Evolutionary conservation across 176 grass and related monocot genomes (phyloP).

Genomic region (Oryza glumipatula): DNA sequence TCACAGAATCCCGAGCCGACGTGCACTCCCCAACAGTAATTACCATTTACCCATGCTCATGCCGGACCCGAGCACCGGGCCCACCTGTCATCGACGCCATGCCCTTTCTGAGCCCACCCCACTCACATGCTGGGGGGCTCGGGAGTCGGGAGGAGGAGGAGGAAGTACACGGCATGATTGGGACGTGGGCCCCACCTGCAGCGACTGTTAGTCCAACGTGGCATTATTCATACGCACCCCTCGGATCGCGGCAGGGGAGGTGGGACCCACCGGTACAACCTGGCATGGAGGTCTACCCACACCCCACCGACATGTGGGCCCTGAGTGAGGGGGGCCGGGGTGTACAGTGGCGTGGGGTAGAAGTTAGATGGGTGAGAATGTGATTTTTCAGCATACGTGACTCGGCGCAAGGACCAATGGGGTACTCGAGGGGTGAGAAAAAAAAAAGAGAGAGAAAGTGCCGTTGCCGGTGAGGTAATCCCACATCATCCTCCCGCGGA

Average conservation of each 20-base stretch:
- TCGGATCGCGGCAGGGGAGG: no score
- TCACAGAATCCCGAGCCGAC: neutral
- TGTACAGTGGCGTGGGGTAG: neutral
- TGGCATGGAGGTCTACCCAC: neutral
- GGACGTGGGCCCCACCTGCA: neutral
- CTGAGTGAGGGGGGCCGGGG: neutral
- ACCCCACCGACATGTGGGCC: neutral
- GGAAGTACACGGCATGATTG: neutral
- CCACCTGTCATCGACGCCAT: neutral
- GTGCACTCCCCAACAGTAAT: neutral
- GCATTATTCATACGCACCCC: neutral
- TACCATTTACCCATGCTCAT: no score
- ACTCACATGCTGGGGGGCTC: neutral
- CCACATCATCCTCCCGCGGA: neutral
- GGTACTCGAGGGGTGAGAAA: neutral
- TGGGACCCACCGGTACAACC: neutral
- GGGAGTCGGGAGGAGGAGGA: neutral
- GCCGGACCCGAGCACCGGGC: neutral
- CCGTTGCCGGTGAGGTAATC: constrained; percentile 52
- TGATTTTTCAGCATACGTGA: neutral
- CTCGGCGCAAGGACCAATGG: neutral
- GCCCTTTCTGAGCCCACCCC: neutral
- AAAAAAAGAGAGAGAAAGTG: neutral
- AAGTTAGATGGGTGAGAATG: neutral
- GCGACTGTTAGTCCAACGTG: neutral